Conservation (phyloP, 2,329 filamentous ascomycete species). For the Diplodia scrobiculata region DNA sequence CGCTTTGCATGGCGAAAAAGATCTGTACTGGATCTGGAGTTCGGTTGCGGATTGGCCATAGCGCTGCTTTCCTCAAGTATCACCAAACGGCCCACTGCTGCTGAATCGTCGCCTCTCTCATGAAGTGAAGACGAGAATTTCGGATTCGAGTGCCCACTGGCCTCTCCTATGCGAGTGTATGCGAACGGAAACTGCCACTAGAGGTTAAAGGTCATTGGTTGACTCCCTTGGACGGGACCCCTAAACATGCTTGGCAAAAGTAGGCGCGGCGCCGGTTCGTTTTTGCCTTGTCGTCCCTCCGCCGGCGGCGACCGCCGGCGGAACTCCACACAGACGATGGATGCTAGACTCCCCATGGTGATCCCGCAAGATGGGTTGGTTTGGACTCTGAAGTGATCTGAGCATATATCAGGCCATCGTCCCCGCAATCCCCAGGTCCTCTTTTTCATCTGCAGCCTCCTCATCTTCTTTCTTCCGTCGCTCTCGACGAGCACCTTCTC, state of each 20-base stretch:
- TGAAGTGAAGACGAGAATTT: neutral
- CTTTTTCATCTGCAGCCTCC: neutral
- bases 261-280: neutral
- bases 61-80: neutral
- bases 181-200: neutral
- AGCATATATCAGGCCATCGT: neutral
- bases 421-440: neutral
- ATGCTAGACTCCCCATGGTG: neutral
- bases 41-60: constrained; percentile 3
- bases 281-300: neutral
- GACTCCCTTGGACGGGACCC: neutral
- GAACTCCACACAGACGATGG: neutral
- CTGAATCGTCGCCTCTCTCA: neutral
- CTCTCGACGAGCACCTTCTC: neutral
- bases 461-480: neutral
- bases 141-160: neutral
- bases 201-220: too few species aligned
- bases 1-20: neutral
- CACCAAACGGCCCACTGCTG: neutral
- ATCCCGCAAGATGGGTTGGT: neutral
- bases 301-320: neutral
- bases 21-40: constrained; percentile 22
- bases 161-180: neutral
- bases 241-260: neutral
- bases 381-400: neutral